phyloP scores from a whole-genome alignment of 768 basidiomycete species.

The Phylloporus sp. region DNA sequence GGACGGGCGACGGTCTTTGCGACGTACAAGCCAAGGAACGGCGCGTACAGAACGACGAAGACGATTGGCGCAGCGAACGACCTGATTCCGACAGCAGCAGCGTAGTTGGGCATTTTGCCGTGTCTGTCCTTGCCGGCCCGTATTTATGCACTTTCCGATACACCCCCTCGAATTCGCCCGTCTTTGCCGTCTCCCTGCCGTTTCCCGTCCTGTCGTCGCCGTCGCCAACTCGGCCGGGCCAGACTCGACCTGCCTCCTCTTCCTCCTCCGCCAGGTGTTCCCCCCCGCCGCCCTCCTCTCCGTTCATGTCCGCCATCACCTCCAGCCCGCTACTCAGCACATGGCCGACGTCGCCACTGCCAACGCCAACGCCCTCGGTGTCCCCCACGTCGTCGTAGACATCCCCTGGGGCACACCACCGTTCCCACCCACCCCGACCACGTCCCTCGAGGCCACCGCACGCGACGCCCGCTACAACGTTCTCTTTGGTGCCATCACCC shows the following conservation, averaged over 20 bases:
- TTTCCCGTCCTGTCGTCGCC: conserved; percentile 28
- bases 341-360: conserved; percentile 53
- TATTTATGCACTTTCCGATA: conserved; percentile 32
- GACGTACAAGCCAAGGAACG: conserved; percentile 14
- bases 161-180: conserved; percentile 45
- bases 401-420: conserved; percentile 58
- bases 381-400: conserved; percentile 43
- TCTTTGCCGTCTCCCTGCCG: conserved; percentile 25
- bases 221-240: conserved; percentile 81
- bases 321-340: conserved; percentile 52
- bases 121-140: not conserved
- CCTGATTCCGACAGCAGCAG: conserved; percentile 16
- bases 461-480: conserved; percentile 56
- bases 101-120: conserved; percentile 12
- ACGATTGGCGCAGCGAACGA: conserved; percentile 26
- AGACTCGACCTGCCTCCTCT: conserved; percentile 77
- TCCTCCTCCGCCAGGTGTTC: conserved; percentile 49
- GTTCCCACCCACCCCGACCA: conserved; percentile 47
- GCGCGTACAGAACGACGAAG: conserved; percentile 24
- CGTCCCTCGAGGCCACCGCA: conserved; percentile 51
- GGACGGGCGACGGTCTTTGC: conserved; percentile 14
- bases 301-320: conserved; percentile 64
- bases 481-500: conserved; percentile 47
- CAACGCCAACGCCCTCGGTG: conserved; percentile 39
- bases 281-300: conserved; percentile 43